Percentiles rank a stretch among this genome's conserved stretches.
Evolutionary conservation across 768 basidiomycete genomes (phyloP).

Genomic region (Neoboletus brunneissimus): DNA sequence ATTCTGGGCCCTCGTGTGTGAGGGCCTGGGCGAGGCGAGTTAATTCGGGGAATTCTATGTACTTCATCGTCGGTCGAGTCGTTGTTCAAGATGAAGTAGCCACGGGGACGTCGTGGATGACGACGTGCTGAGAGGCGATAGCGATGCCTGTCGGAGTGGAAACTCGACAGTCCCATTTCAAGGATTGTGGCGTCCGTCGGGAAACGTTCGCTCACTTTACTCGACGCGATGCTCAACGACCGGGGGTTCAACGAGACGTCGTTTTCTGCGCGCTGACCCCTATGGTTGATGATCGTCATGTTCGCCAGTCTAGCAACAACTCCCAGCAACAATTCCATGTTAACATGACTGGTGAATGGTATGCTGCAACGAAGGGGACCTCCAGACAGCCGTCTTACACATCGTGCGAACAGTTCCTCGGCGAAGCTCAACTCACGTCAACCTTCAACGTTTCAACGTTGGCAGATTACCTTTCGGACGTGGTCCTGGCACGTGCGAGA

Average conservation of each 20-base stretch:
- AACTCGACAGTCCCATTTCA: conserved; percentile 23
- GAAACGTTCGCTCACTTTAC: conserved; percentile 5
- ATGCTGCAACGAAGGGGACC: not conserved
- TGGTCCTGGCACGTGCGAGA: not conserved
- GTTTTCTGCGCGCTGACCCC: conserved; percentile 1
- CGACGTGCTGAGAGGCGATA: not conserved
- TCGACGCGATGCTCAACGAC: no score
- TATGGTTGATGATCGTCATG: not conserved
- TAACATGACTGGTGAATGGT: not conserved
- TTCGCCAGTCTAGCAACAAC: no score
- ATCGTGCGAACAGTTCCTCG: not conserved
- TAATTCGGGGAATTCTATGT: conserved; percentile 80
- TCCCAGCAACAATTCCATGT: not conserved
- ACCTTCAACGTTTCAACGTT: no score
- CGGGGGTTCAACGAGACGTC: not conserved
- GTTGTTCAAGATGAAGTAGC: not conserved
- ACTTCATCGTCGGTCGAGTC: conserved; percentile 61
- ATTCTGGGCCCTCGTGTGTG: conserved; percentile 83
- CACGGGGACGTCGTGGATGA: not conserved
- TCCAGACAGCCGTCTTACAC: no score
- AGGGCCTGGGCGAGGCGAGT: conserved; percentile 75
- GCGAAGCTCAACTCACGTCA: no score
- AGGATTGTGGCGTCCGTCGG: conserved; percentile 8
- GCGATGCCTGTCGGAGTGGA: conserved; percentile 7
- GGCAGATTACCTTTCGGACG: no score